Evolutionary conservation across 441 rosid species (phyloP).

Genomic region (Populus trichocarpa): DNA sequence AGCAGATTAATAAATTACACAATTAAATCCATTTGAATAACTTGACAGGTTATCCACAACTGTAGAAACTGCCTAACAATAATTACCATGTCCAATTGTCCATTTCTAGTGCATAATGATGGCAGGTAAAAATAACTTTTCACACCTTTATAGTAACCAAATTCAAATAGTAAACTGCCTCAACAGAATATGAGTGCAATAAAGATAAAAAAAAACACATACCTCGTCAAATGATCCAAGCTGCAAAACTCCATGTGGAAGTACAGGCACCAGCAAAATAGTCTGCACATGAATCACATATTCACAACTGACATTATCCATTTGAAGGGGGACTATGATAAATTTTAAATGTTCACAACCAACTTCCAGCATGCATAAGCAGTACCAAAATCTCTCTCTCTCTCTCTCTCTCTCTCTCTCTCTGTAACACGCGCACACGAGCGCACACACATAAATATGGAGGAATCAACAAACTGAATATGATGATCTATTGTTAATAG

Average conservation of each 20-base stretch:
- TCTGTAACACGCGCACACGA: neutral
- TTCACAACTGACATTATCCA: neutral
- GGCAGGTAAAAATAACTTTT: neutral
- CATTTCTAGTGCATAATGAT: neutral
- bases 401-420: neutral
- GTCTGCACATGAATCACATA: slow-evolving; percentile 43
- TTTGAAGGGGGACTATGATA: neutral
- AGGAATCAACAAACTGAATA: neutral
- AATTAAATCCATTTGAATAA: neutral
- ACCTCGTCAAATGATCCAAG: slow-evolving; percentile 61
- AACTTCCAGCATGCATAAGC: neutral
- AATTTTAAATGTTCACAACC: neutral
- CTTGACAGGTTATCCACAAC: neutral
- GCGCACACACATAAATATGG: neutral
- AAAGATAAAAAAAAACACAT: slow-evolving; percentile 4
- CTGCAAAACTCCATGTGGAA: slow-evolving; percentile 62
- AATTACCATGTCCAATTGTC: neutral
- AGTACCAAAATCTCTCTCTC: neutral
- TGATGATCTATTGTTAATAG: neutral
- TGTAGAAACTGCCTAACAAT: neutral
- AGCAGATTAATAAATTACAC: too few relatives aligned
- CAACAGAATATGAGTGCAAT: neutral
- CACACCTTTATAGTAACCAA: neutral
- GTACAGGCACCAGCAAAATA: slow-evolving; percentile 50
- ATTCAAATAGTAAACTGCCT: neutral